Evolutionary conservation across 169 alveolate genomes (phyloP).

Genomic region (Plasmodium gonderi): DNA sequence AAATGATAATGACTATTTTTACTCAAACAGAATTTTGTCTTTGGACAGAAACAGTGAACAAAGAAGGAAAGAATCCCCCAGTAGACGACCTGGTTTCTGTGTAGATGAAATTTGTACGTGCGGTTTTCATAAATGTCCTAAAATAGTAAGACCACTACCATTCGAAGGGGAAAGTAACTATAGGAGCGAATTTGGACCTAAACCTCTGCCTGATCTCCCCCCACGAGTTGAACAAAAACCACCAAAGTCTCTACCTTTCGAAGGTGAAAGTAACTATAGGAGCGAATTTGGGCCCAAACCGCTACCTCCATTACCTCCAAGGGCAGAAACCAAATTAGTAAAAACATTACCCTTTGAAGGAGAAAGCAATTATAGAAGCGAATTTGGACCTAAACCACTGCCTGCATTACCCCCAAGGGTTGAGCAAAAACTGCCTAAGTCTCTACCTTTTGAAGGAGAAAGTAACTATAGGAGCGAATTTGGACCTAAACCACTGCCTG

Average conservation of each 20-base stretch:
- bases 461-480: constrained; percentile 75
- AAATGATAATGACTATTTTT: constrained; percentile 8
- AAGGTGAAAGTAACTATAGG: constrained; percentile 74
- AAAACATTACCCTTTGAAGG: constrained; percentile 78
- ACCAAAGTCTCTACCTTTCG: constrained; percentile 77
- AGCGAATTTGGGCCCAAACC: constrained; percentile 80
- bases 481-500: constrained; percentile 77
- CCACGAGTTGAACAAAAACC: constrained; percentile 53
- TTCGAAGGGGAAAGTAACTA: constrained; percentile 80
- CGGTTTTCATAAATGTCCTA: constrained; percentile 79
- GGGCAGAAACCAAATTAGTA: constrained; percentile 41
- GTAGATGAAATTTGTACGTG: constrained; percentile 83
- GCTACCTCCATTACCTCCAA: constrained; percentile 69
- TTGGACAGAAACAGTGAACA: constrained; percentile 75
- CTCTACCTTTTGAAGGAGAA: constrained; percentile 78
- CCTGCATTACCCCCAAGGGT: constrained; percentile 68
- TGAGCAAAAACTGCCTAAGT: constrained; percentile 40
- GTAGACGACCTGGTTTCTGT: constrained; percentile 78
- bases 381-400: constrained; percentile 77
- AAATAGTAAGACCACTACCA: constrained; percentile 72
- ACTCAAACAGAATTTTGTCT: constrained; percentile 29
- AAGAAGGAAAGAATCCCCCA: constrained; percentile 78
- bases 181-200: constrained; percentile 77
- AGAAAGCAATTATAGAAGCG: constrained; percentile 62
- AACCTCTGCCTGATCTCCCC: constrained; percentile 73